phyloP scores from a whole-genome alignment of 768 basidiomycete genomes.

The Stropharia rugosoannulata region DNA sequence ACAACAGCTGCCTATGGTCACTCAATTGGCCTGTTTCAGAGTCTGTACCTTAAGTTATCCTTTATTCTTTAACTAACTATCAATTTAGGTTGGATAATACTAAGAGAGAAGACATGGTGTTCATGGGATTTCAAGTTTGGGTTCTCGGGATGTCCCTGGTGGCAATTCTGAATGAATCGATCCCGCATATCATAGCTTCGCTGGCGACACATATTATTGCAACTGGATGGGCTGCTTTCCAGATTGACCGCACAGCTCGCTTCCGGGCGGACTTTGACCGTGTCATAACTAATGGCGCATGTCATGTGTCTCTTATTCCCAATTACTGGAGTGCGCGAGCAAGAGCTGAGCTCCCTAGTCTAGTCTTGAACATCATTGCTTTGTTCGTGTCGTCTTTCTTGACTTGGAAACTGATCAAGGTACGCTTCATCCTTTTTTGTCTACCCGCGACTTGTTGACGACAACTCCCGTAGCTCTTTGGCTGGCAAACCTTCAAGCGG shows the following conservation, averaged over 20 bases:
- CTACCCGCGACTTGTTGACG: background rate
- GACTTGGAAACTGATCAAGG: conserved; percentile 77
- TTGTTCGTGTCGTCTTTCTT: conserved; percentile 61
- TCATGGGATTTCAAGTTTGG: conserved; percentile 81
- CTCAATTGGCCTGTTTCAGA: conserved; percentile 69
- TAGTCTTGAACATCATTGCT: conserved; percentile 61
- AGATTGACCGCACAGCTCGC: conserved; percentile 55
- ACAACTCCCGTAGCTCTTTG: conserved; percentile 49
- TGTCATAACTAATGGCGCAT: conserved; percentile 65
- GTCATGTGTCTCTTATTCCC: conserved; percentile 54
- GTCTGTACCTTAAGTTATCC: conserved; percentile 31
- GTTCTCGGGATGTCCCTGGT: conserved; percentile 76
- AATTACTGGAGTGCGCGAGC: conserved; percentile 63
- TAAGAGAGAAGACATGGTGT: conserved; percentile 75
- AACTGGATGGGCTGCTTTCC: conserved; percentile 71
- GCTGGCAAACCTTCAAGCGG: conserved; percentile 89
- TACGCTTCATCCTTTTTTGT: conserved; percentile 20
- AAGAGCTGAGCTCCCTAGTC: conserved; percentile 60
- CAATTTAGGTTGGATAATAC: conserved; percentile 60
- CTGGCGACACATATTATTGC: conserved; percentile 72
- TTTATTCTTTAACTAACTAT: conserved; percentile 3
- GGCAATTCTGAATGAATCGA: conserved; percentile 73
- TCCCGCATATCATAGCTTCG: conserved; percentile 76
- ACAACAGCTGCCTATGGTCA: conserved; percentile 51
- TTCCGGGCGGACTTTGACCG: conserved; percentile 58